These are phyloP conservation scores for Coniochaeta ligniaria DNA, from an alignment of 2,329 filamentous ascomycete species.

Conservation along the genomic window DNA sequence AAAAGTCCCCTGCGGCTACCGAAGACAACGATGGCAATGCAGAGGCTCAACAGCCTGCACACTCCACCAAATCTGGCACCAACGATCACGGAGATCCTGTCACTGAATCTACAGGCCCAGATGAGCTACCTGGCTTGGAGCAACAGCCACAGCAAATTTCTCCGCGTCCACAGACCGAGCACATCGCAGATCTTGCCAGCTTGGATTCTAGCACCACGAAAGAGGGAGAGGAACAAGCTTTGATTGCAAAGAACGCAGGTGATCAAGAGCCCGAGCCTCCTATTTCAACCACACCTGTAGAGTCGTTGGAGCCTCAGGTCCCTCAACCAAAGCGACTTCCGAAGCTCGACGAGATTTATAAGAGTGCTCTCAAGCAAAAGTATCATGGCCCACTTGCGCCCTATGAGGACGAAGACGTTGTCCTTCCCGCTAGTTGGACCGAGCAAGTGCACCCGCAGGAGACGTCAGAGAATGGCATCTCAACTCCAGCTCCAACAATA, in stretches of 20 bases:
- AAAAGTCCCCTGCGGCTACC: neutral
- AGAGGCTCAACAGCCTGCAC: neutral
- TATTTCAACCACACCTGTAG: neutral
- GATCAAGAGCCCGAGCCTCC: neutral
- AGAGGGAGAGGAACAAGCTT: neutral
- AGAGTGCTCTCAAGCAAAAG: conserved; percentile 7
- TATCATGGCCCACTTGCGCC: conserved; percentile 10
- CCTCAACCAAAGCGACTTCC: conserved; percentile 7
- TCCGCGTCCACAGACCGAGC: neutral
- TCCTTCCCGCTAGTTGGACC: conserved; percentile 13
- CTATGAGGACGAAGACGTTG: conserved; percentile 12
- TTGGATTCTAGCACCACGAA: neutral
- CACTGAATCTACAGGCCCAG: neutral
- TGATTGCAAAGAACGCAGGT: neutral
- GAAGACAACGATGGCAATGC: neutral
- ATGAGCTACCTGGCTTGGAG: neutral
- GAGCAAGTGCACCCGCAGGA: conserved; percentile 12
- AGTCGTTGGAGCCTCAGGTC: conserved; percentile 3
- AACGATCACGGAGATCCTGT: neutral
- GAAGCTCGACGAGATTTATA: conserved; percentile 9
- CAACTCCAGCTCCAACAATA: conserved; percentile 6
- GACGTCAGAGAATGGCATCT: conserved; percentile 3
- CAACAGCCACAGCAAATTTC: neutral
- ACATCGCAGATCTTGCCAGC: neutral
- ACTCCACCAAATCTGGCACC: neutral